phyloP scores from a whole-genome alignment of 1,284 basidiomycete species.

The Cutaneotrichosporon sp. region DNA sequence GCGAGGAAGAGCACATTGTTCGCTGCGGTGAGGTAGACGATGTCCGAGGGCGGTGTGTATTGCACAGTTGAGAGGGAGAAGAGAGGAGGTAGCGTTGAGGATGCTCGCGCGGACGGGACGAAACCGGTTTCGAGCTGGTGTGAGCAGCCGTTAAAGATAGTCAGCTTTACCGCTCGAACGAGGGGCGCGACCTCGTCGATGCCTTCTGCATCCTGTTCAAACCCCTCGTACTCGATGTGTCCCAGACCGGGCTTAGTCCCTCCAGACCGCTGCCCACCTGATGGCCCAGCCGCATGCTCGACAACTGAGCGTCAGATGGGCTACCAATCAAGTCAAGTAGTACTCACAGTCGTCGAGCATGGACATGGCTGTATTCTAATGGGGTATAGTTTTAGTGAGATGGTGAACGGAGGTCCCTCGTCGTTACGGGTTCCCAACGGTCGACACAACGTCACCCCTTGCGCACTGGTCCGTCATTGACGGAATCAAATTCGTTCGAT shows the following conservation, averaged over 20 bases:
- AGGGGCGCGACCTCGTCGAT: conserved; percentile 26
- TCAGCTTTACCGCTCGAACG: conserved; percentile 35
- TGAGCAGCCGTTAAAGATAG: conserved; percentile 7
- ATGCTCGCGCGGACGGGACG: conserved; percentile 38
- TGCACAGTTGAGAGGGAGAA: conserved; percentile 84
- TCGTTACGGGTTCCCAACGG: background rate
- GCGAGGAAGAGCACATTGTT: conserved; percentile 84
- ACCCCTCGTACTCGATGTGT: conserved; percentile 74
- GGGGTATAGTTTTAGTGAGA: background rate
- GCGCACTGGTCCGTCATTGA: too few relatives aligned
- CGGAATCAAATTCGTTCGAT: background rate
- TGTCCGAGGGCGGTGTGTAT: conserved; percentile 73
- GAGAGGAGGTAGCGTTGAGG: conserved; percentile 56
- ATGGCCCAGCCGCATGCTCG: conserved; percentile 64
- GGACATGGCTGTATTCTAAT: conserved; percentile 6
- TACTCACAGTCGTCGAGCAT: conserved; percentile 70
- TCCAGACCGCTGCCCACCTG: conserved; percentile 34
- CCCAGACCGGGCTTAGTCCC: conserved; percentile 56
- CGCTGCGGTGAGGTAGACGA: conserved; percentile 72
- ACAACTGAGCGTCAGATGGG: conserved; percentile 58
- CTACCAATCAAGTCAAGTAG: background rate
- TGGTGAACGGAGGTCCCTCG: background rate
- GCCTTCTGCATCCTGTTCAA: conserved; percentile 59
- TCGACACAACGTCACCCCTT: background rate
- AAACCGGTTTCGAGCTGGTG: conserved; percentile 50